phyloP scores from a whole-genome alignment of 768 basidiomycete species.

The Agrocybe praecox region DNA sequence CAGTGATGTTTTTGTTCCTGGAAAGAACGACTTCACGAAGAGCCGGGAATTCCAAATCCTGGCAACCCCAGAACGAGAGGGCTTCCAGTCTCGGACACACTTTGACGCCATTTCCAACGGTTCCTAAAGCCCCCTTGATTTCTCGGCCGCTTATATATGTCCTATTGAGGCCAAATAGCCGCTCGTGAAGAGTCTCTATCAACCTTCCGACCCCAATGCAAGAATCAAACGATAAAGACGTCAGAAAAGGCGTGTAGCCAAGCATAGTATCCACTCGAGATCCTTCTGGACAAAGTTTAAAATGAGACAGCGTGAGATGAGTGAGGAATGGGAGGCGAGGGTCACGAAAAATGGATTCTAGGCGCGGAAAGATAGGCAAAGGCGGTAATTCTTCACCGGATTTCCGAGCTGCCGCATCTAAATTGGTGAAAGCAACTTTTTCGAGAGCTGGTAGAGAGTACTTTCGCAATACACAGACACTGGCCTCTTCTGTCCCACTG shows the following conservation, averaged over 20 bases:
- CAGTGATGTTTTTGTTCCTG: constrained; percentile 33
- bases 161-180: constrained; percentile 27
- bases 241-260: constrained; percentile 53
- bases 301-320: constrained; percentile 51
- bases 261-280: constrained; percentile 42
- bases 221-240: constrained; percentile 46
- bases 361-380: constrained; percentile 42
- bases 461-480: constrained; percentile 38
- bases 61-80: constrained; percentile 54
- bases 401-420: constrained; percentile 26
- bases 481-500: constrained; percentile 38
- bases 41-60: constrained; percentile 39
- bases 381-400: constrained; percentile 7
- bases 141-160: background rate
- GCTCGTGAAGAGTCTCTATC: constrained; percentile 42
- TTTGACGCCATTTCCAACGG: constrained; percentile 36
- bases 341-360: constrained; percentile 58
- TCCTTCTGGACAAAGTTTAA: constrained; percentile 40
- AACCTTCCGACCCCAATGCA: constrained; percentile 45
- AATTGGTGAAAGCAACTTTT: constrained; percentile 45
- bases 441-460: constrained; percentile 46
- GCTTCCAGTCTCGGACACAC: constrained; percentile 53
- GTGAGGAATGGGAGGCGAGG: constrained; percentile 54
- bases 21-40: constrained; percentile 39
- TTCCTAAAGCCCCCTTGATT: constrained; percentile 7